Percentiles rank a stretch among this genome's conserved stretches.
phyloP scores from a whole-genome alignment of 23 red algal genomes.

The Chondrus crispus region DNA sequence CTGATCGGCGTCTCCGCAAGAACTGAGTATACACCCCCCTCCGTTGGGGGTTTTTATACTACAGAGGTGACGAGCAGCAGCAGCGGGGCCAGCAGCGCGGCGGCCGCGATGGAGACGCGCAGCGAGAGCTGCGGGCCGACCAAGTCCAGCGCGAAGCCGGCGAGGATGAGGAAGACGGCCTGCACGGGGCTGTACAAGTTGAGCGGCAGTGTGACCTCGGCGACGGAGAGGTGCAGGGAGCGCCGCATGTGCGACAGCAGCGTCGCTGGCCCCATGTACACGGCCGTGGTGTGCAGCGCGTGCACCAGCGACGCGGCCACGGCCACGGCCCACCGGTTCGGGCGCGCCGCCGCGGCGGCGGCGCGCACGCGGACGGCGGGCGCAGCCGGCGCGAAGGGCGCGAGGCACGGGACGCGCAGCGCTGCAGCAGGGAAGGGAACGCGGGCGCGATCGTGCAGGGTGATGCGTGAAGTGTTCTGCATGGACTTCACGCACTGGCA shows the following conservation, averaged over 20 bases:
- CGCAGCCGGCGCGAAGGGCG: too few species aligned
- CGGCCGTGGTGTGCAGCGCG: slow-evolving; percentile 65
- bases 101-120: slow-evolving; percentile 39
- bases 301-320: slow-evolving; percentile 57
- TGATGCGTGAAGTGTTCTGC: too few species aligned
- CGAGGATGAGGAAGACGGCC: slow-evolving; percentile 46
- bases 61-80: slow-evolving; percentile 32
- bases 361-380: too few species aligned
- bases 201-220: slow-evolving; percentile 59
- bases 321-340: slow-evolving; percentile 19
- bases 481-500: too few species aligned
- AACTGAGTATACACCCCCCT: too few species aligned
- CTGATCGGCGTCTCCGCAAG: too few species aligned
- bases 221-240: slow-evolving; percentile 32
- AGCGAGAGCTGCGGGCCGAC: slow-evolving; percentile 42
- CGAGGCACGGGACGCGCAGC: too few species aligned
- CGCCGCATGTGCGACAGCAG: slow-evolving; percentile 65
- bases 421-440: too few species aligned
- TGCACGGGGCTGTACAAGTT: slow-evolving; percentile 55
- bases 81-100: slow-evolving; percentile 40
- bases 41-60: too few species aligned
- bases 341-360: too few species aligned
- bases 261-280: slow-evolving; percentile 63
- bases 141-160: slow-evolving; percentile 30
- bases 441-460: too few species aligned